Evolutionary conservation across 2,329 filamentous ascomycete genomes (phyloP).

Genomic region (Pestalotiopsis sp.): DNA sequence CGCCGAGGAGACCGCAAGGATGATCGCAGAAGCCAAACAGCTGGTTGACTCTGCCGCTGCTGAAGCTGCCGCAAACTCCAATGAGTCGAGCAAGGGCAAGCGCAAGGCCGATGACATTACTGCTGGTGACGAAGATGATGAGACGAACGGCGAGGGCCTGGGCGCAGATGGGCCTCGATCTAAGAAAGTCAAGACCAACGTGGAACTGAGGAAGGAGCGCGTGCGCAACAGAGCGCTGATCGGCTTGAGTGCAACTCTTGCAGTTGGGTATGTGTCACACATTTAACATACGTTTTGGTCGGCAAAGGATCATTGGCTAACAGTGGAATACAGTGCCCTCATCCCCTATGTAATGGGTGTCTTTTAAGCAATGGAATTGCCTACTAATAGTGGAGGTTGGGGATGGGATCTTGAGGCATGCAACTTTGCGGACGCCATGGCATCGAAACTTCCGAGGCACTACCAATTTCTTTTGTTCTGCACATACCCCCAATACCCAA

Average conservation of each 20-base stretch:
- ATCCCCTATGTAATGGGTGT: constrained; percentile 55
- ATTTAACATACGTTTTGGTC: constrained; percentile 10
- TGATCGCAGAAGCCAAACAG: constrained; percentile 83
- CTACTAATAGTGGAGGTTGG: background rate
- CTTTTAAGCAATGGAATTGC: constrained; percentile 35
- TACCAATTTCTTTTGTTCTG: constrained; percentile 8
- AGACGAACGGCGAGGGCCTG: constrained; percentile 37
- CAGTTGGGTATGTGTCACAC: constrained; percentile 75
- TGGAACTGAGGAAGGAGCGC: constrained; percentile 80
- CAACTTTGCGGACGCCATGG: background rate
- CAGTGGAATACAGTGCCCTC: constrained; percentile 35
- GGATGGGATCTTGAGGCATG: background rate
- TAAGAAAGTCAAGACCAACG: constrained; percentile 83
- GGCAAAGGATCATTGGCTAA: constrained; percentile 22
- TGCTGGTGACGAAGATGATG: constrained; percentile 61
- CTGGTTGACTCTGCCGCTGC: constrained; percentile 73
- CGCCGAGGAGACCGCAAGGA: constrained; percentile 76
- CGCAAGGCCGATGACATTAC: constrained; percentile 75
- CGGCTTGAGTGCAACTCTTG: constrained; percentile 83
- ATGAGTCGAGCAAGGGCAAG: constrained; percentile 59
- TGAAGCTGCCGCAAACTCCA: constrained; percentile 35
- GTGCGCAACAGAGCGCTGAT: constrained; percentile 84
- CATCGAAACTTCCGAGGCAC: background rate
- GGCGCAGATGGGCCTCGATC: constrained; percentile 47
- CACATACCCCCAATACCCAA: constrained; percentile 11